Base-by-base conservation (phyloP, 139 green algal genomes). In the Desmodesmus armatus region DNA sequence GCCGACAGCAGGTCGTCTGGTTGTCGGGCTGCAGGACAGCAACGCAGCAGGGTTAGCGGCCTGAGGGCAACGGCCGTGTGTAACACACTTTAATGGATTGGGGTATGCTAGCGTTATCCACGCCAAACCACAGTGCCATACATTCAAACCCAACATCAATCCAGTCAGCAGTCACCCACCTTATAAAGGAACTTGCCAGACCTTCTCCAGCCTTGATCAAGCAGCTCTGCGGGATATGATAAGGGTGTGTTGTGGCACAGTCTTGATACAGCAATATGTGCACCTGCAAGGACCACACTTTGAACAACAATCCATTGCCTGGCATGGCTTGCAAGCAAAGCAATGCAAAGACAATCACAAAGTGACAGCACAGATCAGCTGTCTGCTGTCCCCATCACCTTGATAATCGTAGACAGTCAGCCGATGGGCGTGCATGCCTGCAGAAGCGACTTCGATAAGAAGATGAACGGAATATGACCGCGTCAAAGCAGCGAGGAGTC, bases 121-220 rank as follows among this genome's bases (percentile, higher is more conserved):
- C n/a, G n/a, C n/a, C n/a, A n/a, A n/a, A n/a, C n/a, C n/a, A n/a
- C n/a, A n/a, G n/a, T n/a, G n/a, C n/a, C n/a, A n/a, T n/a, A n/a
- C n/a, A n/a, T n/a, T n/a, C n/a, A n/a, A n/a, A n/a, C n/a, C n/a
- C n/a, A n/a, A n/a, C n/a, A n/a, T n/a, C n/a, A n/a, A n/a, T n/a
- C n/a, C n/a, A n/a, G n/a, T n/a, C n/a, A n/a, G n/a, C n/a, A n/a
- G n/a, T n/a, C n/a, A n/a, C n/a, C n/a, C 44, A 90, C 89, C 85
- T 91, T 91, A 73, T 93, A 93, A 0, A 93, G 75, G 82, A 91
- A 91, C 6, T 87, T 84, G 19, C 86, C 91, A 4, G 87, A 90
- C n/a, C 87, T 84, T 35, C 88, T 65, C 88, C 87, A 91, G 29
- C 87, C 90, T 53, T 90, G 80, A 35, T 93, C 90, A 9, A 93